Percentiles rank a stretch among this genome's conserved stretches.
Conservation (phyloP, 495 filamentous ascomycete genomes). For the Neurospora tetrasperma region DNA sequence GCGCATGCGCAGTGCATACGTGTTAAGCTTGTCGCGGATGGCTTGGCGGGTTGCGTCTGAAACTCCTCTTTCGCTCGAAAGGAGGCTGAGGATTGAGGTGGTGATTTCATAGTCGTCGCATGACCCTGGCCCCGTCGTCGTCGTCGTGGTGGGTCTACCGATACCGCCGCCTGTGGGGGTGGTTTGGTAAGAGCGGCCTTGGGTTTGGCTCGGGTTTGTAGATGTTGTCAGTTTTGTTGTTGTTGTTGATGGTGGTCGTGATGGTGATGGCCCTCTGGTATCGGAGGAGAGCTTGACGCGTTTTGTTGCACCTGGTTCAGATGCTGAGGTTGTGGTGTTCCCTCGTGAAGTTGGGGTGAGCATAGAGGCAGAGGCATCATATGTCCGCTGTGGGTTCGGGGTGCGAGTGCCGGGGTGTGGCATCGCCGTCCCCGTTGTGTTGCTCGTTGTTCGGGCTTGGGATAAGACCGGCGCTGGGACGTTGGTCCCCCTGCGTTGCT, state of each 20-base stretch:
- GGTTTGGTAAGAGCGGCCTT: not conserved
- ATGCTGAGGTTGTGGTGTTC: not conserved
- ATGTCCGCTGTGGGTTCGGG: not conserved
- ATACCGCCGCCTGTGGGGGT: not conserved
- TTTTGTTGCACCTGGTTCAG: not conserved
- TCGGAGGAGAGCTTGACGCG: not conserved
- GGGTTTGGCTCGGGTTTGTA: not conserved
- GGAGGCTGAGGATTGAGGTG: constrained; percentile 36
- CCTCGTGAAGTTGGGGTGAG: constrained; percentile 3
- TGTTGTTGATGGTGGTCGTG: constrained; percentile 9
- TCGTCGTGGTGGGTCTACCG: not conserved
- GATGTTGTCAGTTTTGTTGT: not conserved
- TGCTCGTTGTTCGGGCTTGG: not conserved
- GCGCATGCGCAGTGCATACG: constrained; percentile 42
- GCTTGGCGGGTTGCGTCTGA: constrained; percentile 29
- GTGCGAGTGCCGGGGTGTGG: not conserved
- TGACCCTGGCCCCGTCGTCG: not conserved
- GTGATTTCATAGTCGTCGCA: constrained; percentile 39
- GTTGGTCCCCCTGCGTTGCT: not conserved
- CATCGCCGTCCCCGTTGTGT: not conserved
- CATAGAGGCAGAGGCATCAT: not conserved
- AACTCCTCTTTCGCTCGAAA: constrained; percentile 37
- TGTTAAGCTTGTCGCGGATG: constrained; percentile 41
- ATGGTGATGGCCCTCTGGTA: constrained; percentile 23
- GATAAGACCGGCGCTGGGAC: constrained; percentile 26